phyloP scores from a whole-genome alignment of 2,329 filamentous ascomycete genomes.

The Fusarium hostae region DNA sequence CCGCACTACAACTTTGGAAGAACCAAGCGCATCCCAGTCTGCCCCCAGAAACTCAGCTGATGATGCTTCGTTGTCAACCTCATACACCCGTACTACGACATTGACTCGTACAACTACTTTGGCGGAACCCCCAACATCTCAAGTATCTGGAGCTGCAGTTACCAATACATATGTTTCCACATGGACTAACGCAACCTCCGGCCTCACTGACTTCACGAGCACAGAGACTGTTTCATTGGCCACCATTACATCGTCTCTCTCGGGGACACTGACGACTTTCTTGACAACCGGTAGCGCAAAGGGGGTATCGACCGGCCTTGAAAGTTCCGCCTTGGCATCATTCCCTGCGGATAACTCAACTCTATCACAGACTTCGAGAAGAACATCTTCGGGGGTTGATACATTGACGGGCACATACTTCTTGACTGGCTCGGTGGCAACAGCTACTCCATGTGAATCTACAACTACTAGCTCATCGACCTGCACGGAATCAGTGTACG shows the following conservation, averaged over 20 bases:
- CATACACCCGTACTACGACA: constrained; percentile 8
- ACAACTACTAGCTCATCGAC: constrained; percentile 25
- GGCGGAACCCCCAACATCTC: constrained; percentile 21
- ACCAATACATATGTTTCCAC: constrained; percentile 14
- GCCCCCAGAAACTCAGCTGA: background rate
- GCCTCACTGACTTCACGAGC: constrained; percentile 9
- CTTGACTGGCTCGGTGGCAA: background rate
- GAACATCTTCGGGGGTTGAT: constrained; percentile 9
- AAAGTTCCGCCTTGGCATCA: constrained; percentile 14
- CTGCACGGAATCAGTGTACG: constrained; percentile 18
- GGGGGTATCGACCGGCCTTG: constrained; percentile 16
- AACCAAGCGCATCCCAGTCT: background rate
- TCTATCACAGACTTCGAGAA: constrained; percentile 8
- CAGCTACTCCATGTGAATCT: constrained; percentile 24
- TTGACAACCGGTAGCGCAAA: constrained; percentile 4
- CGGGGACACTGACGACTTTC: background rate
- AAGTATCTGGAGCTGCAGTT: constrained; percentile 22
- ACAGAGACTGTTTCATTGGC: constrained; percentile 12
- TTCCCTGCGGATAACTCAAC: constrained; percentile 32
- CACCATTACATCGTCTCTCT: background rate
- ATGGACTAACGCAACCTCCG: constrained; percentile 35
- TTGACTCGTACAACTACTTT: constrained; percentile 4
- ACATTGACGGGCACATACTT: constrained; percentile 15
- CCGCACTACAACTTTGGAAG: background rate
- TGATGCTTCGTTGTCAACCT: background rate